Evolutionary conservation across 257 asterid species (phyloP).

Genomic region (Nicotiana otophora): DNA sequence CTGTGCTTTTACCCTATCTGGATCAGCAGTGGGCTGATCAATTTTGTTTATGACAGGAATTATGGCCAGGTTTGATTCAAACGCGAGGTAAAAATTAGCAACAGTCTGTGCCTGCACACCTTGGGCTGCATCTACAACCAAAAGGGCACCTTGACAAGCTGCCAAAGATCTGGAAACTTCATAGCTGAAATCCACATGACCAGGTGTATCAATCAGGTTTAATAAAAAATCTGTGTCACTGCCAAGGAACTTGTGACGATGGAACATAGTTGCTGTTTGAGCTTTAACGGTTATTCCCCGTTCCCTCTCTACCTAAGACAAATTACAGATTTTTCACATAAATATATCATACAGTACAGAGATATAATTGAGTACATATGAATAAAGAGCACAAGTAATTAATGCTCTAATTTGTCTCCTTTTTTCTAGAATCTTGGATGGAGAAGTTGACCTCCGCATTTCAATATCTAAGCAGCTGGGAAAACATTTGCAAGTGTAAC

Average conservation of each 20-base stretch:
- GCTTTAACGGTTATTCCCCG: conserved; percentile 98
- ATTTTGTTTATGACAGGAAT: conserved; percentile 91
- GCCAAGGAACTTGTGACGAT: conserved; percentile 54
- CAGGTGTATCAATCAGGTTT: conserved; percentile 94
- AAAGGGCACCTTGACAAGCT: conserved; percentile 97
- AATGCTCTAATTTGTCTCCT: background rate
- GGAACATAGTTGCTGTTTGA: conserved; percentile 99
- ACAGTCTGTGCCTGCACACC: conserved; percentile 99
- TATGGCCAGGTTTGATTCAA: conserved; percentile 74
- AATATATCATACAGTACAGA: background rate
- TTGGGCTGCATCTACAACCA: conserved; percentile 96
- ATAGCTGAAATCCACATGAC: conserved; percentile 94
- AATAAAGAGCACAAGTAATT: background rate
- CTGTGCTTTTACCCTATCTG: conserved; percentile 87
- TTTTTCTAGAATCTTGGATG: background rate
- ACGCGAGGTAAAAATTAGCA: conserved; percentile 94
- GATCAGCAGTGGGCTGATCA: conserved; percentile 99
- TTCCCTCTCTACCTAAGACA: conserved; percentile 88
- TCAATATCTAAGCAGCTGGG: background rate
- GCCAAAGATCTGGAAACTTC: conserved; percentile 97
- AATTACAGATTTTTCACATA: conserved; percentile 12
- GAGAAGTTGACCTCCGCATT: background rate
- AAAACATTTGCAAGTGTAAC: background rate
- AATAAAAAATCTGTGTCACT: conserved; percentile 53
- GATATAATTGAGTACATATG: conserved; percentile 3